Evolutionary conservation across 2,329 filamentous ascomycete species (phyloP), one percentile per base, ranked within the genome.

Genomic region (Cordyceps militaris): DNA sequence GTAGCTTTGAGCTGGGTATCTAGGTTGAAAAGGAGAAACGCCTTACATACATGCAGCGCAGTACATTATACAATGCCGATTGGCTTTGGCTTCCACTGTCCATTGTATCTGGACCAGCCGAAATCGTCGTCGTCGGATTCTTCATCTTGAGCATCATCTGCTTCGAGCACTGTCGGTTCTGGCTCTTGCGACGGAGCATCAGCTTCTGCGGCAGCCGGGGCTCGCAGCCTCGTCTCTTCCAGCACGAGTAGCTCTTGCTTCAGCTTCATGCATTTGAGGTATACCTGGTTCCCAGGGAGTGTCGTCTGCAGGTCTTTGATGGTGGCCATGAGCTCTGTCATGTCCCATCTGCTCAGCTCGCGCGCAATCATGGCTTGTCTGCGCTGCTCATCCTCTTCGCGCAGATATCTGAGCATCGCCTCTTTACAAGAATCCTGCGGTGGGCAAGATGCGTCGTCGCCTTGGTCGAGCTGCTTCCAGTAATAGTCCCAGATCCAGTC

Each of bases 401-500:
- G 63, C 6, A 80, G 65, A 55, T 75, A 78, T 11, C 60, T 62
- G 23, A 76, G 59, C 28, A 81, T 64, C 7, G 71, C 59, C 3
- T 69, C 67, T 23, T 65, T 69, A 58, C 74, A 74, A 16, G 65
- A 62, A 32, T 67, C 65, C 4, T 48, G 46, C 38, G 38, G 24
- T 43, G n/a, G 13, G 30, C 24, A 21, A 54, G 5, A 9, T 48
- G 7, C 34, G 16, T 43, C 53, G 13, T 44, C 40, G 28, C 67
- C 66, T 5, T 51, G 30, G 14, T 69, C 67, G 21, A 84, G 69
- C 44, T 79, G 73, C 65, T 71, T 74, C 92, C 92, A 97, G 75
- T 96, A 97, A 70, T 89, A 89, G 55, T 85, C 80, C 89, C 90
- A 96, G 53, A 97, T 85, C 92, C 92, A 97, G 46, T 78, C 76